phyloP scores from a whole-genome alignment of 495 filamentous ascomycete genomes.

The Aspergillus hancockii region DNA sequence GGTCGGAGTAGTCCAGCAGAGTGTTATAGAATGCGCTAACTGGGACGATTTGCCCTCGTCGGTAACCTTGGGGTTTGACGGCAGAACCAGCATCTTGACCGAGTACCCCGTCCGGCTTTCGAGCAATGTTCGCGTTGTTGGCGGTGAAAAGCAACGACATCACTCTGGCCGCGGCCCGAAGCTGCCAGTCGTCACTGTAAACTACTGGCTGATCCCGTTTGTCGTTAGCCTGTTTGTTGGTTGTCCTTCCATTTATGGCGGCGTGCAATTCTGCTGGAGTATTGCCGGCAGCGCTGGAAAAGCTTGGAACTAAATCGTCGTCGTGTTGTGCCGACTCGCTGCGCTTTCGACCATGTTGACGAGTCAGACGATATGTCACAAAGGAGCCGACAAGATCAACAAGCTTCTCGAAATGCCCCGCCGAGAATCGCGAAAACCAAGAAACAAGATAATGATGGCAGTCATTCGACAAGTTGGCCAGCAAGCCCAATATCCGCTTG shows the following conservation, averaged over 20 bases:
- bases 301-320: slow-evolving; percentile 68
- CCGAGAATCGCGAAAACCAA: slow-evolving; percentile 78
- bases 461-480: slow-evolving; percentile 73
- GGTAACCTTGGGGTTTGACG: slow-evolving; percentile 43
- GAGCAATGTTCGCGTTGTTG: slow-evolving; percentile 59
- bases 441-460: slow-evolving; percentile 83
- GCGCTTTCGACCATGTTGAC: slow-evolving; percentile 69
- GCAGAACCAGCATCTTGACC: slow-evolving; percentile 23
- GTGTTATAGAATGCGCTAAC: slow-evolving; percentile 88
- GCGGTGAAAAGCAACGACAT: slow-evolving; percentile 84
- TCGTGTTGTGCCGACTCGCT: slow-evolving; percentile 55
- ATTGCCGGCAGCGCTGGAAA: slow-evolving; percentile 59
- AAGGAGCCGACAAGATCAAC: slow-evolving; percentile 80
- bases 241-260: slow-evolving; percentile 64
- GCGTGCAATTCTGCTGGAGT: slow-evolving; percentile 75
- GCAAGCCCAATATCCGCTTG: slow-evolving; percentile 79
- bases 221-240: slow-evolving; percentile 42
- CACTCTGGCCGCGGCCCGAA: slow-evolving; percentile 76
- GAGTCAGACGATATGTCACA: slow-evolving; percentile 76
- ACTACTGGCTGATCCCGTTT: slow-evolving; percentile 53
- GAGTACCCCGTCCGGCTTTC: slow-evolving; percentile 30
- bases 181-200: slow-evolving; percentile 90
- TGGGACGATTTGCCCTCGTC: slow-evolving; percentile 66
- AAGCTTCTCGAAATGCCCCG: slow-evolving; percentile 64
- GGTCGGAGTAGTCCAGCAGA: slow-evolving; percentile 79